These are phyloP conservation scores for Sclerotinia minor DNA, from an alignment of 2,329 filamentous ascomycete species.

Conservation along the genomic window DNA sequence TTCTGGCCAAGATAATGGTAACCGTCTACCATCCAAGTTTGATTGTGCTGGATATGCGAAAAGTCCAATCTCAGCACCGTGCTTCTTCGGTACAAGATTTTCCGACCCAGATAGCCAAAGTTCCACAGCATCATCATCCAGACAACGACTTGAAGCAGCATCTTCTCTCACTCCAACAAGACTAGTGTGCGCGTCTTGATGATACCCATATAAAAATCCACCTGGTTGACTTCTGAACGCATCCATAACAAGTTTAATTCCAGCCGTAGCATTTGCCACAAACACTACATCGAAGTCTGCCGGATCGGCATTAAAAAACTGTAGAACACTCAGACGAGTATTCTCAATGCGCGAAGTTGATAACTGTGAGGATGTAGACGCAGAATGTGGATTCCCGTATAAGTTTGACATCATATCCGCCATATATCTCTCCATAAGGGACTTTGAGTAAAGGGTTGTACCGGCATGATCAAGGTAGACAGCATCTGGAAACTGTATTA, in stretches of 20 bases:
- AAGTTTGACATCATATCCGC: conserved; percentile 72
- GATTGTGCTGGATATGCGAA: conserved; percentile 73
- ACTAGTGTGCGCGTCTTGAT: conserved; percentile 83
- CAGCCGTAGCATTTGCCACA: conserved; percentile 88
- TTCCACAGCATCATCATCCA: conserved; percentile 64
- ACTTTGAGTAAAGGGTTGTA: conserved; percentile 81
- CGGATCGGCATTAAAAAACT: conserved; percentile 79
- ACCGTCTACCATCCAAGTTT: conserved; percentile 57
- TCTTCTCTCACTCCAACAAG: conserved; percentile 77
- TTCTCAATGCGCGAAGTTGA: conserved; percentile 75
- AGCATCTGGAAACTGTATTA: conserved; percentile 31
- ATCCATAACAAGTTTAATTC: conserved; percentile 82
- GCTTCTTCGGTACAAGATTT: conserved; percentile 40
- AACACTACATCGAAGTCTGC: conserved; percentile 85
- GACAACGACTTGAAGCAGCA: conserved; percentile 63
- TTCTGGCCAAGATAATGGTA: conserved; percentile 69
- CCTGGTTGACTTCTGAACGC: conserved; percentile 64
- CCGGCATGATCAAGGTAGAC: conserved; percentile 90
- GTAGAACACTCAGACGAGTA: conserved; percentile 67
- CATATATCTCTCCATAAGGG: conserved; percentile 73
- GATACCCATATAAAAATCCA: conserved; percentile 84
- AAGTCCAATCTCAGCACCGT: conserved; percentile 44
- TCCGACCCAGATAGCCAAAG: conserved; percentile 57
- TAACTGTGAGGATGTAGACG: conserved; percentile 75
- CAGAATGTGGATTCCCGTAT: conserved; percentile 91